phyloP scores from a whole-genome alignment of 1,139 yeast species.

The Magnusiomyces magnusii region DNA sequence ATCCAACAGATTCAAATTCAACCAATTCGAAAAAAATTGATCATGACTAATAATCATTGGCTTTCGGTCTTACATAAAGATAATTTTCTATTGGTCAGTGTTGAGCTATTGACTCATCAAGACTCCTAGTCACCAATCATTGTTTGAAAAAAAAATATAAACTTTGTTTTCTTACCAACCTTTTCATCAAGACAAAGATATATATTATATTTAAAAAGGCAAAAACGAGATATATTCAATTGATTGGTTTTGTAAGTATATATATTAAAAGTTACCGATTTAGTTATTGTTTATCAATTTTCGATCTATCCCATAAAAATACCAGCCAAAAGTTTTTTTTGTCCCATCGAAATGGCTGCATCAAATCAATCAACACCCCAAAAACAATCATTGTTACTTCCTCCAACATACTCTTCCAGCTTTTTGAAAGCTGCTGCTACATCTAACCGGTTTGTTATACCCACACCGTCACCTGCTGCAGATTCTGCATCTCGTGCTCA shows the following conservation, averaged over 20 bases:
- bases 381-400: background rate
- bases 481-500: background rate
- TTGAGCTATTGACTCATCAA: background rate
- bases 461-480: background rate
- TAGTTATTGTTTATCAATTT: too few species aligned
- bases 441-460: background rate
- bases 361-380: background rate
- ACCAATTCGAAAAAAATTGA: too few species aligned
- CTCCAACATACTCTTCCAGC: background rate
- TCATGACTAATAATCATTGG: too few species aligned
- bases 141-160: too few species aligned
- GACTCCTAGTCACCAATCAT: background rate
- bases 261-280: too few species aligned
- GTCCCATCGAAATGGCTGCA: background rate
- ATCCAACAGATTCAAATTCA: too few species aligned
- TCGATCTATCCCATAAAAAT: too few species aligned
- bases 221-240: too few species aligned
- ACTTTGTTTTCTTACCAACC: background rate
- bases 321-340: too few species aligned
- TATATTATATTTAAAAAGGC: too few species aligned
- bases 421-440: background rate
- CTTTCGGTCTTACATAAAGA: background rate
- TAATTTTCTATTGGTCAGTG: background rate
- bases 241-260: too few species aligned
- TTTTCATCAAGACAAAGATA: background rate